These are phyloP conservation scores for Nakazawaea molendinolei DNA, from an alignment of 805 yeast genomes.

Conservation along the genomic window DNA sequence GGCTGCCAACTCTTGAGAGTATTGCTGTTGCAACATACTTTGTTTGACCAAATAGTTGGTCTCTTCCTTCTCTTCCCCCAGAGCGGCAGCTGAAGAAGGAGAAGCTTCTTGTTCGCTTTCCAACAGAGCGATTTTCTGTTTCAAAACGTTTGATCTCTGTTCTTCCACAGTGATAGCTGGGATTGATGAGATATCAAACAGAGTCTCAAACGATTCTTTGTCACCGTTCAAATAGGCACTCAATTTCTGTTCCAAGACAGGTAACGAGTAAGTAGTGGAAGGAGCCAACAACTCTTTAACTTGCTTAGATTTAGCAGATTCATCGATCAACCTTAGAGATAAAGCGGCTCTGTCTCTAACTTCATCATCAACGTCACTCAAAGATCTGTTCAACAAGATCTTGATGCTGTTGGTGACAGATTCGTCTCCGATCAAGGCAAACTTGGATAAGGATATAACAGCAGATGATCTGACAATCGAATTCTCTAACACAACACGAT, in stretches of 20 bases:
- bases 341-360: constrained; percentile 96
- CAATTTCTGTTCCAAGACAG: constrained; percentile 72
- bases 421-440: constrained; percentile 72
- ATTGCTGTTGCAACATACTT: constrained; percentile 50
- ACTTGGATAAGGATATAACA: constrained; percentile 84
- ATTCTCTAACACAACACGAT: constrained; percentile 93
- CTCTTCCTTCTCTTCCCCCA: constrained; percentile 22
- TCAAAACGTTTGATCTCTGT: constrained; percentile 55
- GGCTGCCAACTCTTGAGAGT: constrained; percentile 58
- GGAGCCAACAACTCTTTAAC: constrained; percentile 56
- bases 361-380: constrained; percentile 89
- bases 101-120: constrained; percentile 16
- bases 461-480: constrained; percentile 95
- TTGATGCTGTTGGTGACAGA: constrained; percentile 61
- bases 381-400: constrained; percentile 73
- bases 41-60: constrained; percentile 22
- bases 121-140: constrained; percentile 36
- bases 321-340: constrained; percentile 50
- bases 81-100: constrained; percentile 9
- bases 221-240: constrained; percentile 59
- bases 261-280: constrained; percentile 62
- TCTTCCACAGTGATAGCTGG: constrained; percentile 66
- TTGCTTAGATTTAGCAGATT: constrained; percentile 22
- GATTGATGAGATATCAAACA: constrained; percentile 68
- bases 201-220: constrained; percentile 37